Base-by-base conservation (phyloP, 768 basidiomycete species). In the Boletus pseudo-olivaceus region DNA sequence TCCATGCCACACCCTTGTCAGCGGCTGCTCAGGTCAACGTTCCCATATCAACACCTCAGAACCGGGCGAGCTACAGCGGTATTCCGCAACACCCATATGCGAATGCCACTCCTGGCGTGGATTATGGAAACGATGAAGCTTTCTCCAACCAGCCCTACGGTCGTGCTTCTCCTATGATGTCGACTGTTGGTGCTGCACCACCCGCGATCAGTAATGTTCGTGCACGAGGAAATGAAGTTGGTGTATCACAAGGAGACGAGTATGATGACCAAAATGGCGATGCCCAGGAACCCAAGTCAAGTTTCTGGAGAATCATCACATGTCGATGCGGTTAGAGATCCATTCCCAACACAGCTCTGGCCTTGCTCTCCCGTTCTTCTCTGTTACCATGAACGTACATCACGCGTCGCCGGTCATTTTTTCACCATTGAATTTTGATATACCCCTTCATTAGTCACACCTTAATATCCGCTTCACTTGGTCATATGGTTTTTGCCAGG, bases 161-260 rank as follows among this genome's bases (percentile, higher is more conserved):
- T n/a, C 82, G 88, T 48, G 79, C 82, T 29, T 91, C 90, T 38
- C 90, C 89, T 17, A 93, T 93, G 90, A 81, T 90, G 51, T 80
- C 87, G 27, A 83, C 77, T 48, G 78, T 82, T 43, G 81, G 80
- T 39, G 84, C 83, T 37, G 87, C 79, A 30, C 85, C 85, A 50
- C 87, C 86, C 27, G 87, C 87, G 32, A 70, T 90, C 57, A 89
- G 83, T 71, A 81, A 82, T 61, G 81, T 87, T 54, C 83, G 88
- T 48, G 88, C 86, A 52, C 75, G 78, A 62, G 87, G 76, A 49
- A 88, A 85, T 34, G 85, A 88, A 68, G 75, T 81, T 19, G 87
- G 88, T 41, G 78, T 80, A 55, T 80, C 84, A 49, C 82, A 82
- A 64, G 82, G 75, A 58, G 84, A 74, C 51, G 82, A 76, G 59